A percentile compares a stretch with the other conserved stretches of the same genome.
phyloP scores from a whole-genome alignment of 768 basidiomycete genomes.

The Mycena vitilis region DNA sequence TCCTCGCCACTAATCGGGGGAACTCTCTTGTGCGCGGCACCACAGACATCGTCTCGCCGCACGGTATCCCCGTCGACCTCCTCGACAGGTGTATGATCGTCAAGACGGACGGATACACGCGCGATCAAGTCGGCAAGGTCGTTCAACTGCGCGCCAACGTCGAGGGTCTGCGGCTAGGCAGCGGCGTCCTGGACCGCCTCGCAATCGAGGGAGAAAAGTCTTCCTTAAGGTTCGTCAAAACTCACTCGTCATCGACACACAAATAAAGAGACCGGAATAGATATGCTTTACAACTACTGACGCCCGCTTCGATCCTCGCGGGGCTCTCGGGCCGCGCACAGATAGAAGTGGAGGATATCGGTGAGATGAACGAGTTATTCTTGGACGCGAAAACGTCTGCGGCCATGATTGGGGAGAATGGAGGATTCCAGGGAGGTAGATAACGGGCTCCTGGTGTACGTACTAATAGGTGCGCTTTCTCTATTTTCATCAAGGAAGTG shows the following conservation, averaged over 20 bases:
- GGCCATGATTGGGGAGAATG: constrained; percentile 57
- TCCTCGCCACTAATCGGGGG: constrained; percentile 96
- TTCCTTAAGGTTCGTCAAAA: constrained; percentile 12
- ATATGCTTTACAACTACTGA: constrained; percentile 26
- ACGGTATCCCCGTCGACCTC: constrained; percentile 94
- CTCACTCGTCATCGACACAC: no score
- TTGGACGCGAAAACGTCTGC: constrained; percentile 91
- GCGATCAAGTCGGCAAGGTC: constrained; percentile 30
- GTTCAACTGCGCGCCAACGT: constrained; percentile 75
- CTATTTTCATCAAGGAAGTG: background rate
- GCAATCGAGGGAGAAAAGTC: constrained; percentile 40
- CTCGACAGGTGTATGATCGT: constrained; percentile 98
- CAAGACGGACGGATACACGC: constrained; percentile 84
- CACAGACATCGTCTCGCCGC: constrained; percentile 89
- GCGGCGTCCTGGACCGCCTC: constrained; percentile 50
- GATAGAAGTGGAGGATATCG: constrained; percentile 89
- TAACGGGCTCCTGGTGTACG: constrained; percentile 18
- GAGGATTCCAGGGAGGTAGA: constrained; percentile 47
- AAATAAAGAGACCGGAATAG: constrained; percentile 5
- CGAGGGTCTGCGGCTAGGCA: constrained; percentile 75
- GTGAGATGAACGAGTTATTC: constrained; percentile 95
- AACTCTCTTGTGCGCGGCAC: constrained; percentile 94
- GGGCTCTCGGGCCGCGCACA: constrained; percentile 79
- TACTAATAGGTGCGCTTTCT: constrained; percentile 11
- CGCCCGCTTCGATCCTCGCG: constrained; percentile 83